These are phyloP conservation scores for Ophiostoma ulmi DNA, from an alignment of 2,329 filamentous ascomycete species.

Conservation along the genomic window DNA sequence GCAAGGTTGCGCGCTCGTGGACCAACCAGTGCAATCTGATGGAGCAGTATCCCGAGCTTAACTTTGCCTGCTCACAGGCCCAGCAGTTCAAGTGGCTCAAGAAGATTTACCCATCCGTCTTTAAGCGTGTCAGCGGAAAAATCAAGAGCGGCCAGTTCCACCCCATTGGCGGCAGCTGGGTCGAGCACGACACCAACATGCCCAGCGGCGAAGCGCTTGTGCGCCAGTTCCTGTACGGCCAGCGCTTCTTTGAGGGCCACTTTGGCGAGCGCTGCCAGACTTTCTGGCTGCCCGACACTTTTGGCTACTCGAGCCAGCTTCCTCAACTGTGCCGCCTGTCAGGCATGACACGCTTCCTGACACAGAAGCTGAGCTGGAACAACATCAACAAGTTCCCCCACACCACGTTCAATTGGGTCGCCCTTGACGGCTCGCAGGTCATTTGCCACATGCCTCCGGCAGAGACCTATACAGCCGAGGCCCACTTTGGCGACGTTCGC, in stretches of 20 bases:
- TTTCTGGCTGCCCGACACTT: slow-evolving; percentile 97
- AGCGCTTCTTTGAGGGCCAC: slow-evolving; percentile 87
- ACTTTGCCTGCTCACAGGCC: slow-evolving; percentile 87
- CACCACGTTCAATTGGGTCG: slow-evolving; percentile 98
- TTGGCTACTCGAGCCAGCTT: slow-evolving; percentile 92
- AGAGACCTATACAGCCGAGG: slow-evolving; percentile 92
- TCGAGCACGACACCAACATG: slow-evolving; percentile 97
- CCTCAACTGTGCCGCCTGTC: slow-evolving; percentile 88
- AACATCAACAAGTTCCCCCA: slow-evolving; percentile 99
- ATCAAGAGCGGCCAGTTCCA: slow-evolving; percentile 88
- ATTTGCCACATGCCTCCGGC: slow-evolving; percentile 96
- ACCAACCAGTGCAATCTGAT: slow-evolving; percentile 93
- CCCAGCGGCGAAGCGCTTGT: slow-evolving; percentile 91
- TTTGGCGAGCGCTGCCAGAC: slow-evolving; percentile 86
- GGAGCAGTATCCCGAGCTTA: slow-evolving; percentile 89
- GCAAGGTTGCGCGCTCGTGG: slow-evolving; percentile 94
- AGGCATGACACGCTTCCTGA: slow-evolving; percentile 96
- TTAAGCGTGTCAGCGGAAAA: slow-evolving; percentile 84
- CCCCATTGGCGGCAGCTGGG: slow-evolving; percentile 95
- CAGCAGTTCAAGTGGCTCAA: slow-evolving; percentile 99
- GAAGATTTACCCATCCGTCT: slow-evolving; percentile 78
- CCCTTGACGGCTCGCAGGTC: slow-evolving; percentile 91
- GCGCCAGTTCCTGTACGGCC: slow-evolving; percentile 90
- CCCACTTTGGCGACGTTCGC: slow-evolving; percentile 89
- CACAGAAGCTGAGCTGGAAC: slow-evolving; percentile 98